Conservation (phyloP, 1,284 basidiomycete genomes). For the Trichosporon asahii region DNA sequence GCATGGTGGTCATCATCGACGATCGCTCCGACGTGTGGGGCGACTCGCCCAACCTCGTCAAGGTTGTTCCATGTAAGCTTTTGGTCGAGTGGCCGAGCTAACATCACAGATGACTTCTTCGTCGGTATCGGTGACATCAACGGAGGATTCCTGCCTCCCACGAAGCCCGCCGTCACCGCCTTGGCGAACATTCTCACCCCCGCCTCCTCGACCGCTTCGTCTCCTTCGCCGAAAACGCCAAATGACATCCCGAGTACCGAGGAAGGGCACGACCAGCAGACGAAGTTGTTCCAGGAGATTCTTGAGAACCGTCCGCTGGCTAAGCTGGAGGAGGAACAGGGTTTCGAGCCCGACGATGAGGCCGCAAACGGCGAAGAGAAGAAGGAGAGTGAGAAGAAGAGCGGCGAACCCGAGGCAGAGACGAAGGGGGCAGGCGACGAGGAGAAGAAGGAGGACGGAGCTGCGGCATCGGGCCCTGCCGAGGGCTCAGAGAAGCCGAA, state of each 20-base stretch:
- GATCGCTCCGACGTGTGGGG: slow-evolving; percentile 98
- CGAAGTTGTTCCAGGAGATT: slow-evolving; percentile 73
- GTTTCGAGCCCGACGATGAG: slow-evolving; percentile 35
- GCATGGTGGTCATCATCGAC: slow-evolving; percentile 99
- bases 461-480: slow-evolving; percentile 2
- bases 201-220: slow-evolving; percentile 10
- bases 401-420: not conserved
- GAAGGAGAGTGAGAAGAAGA: slow-evolving; percentile 21
- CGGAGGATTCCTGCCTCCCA: slow-evolving; percentile 67
- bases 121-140: slow-evolving; percentile 99
- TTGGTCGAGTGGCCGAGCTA: not conserved
- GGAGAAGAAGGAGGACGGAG: not conserved
- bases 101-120: slow-evolving; percentile 86
- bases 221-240: slow-evolving; percentile 22
- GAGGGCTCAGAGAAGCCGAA: not conserved
- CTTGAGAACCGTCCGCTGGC: slow-evolving; percentile 81
- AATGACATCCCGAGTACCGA: slow-evolving; percentile 27
- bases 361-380: slow-evolving; percentile 14
- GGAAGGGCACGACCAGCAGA: slow-evolving; percentile 49
- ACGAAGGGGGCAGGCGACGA: not conserved
- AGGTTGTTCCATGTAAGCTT: slow-evolving; percentile 87
- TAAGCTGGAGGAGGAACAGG: slow-evolving; percentile 76
- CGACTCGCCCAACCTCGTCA: slow-evolving; percentile 83
- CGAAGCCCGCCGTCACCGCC: slow-evolving; percentile 19
- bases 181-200: slow-evolving; percentile 7